phyloP scores from a whole-genome alignment of 2,329 filamentous ascomycete genomes.

The Hypoxylon sp. region DNA sequence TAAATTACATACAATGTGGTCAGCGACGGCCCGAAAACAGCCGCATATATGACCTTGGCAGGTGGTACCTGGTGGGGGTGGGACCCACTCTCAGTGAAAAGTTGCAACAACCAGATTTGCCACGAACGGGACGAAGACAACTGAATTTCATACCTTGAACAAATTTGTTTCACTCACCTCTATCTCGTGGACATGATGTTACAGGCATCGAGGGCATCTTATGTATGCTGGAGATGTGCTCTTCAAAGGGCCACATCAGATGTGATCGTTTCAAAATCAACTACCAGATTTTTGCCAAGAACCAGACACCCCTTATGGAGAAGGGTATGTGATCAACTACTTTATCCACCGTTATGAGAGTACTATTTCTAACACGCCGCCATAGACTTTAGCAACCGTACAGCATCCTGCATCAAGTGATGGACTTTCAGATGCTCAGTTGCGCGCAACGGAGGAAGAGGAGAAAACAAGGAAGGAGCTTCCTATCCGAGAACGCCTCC shows the following conservation, averaged over 20 bases:
- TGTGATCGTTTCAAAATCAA: conserved; percentile 25
- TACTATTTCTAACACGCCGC: conserved; percentile 30
- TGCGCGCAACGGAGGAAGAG: conserved; percentile 1
- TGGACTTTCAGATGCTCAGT: conserved; percentile 16
- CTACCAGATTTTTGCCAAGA: conserved; percentile 31
- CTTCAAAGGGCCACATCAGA: conserved; percentile 36
- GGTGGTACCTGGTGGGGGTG: conserved; percentile 5
- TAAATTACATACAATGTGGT: neutral
- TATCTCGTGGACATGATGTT: conserved; percentile 47
- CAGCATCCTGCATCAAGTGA: conserved; percentile 35
- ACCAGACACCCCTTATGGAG: conserved; percentile 31
- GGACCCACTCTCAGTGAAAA: conserved; percentile 31
- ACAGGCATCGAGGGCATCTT: conserved; percentile 50
- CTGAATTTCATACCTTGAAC: conserved; percentile 3
- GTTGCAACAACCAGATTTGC: conserved; percentile 37
- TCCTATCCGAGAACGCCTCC: conserved; percentile 60
- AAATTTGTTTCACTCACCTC: conserved; percentile 2
- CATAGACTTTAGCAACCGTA: conserved; percentile 51
- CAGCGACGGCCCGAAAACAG: conserved; percentile 19
- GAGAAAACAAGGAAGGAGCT: conserved; percentile 11
- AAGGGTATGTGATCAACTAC: conserved; percentile 46
- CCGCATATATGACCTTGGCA: neutral
- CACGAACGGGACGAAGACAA: conserved; percentile 28
- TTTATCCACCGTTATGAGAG: neutral
- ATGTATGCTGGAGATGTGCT: conserved; percentile 55